phyloP scores from a whole-genome alignment of 2,329 filamentous ascomycete genomes.

The Aphanocladium album region DNA sequence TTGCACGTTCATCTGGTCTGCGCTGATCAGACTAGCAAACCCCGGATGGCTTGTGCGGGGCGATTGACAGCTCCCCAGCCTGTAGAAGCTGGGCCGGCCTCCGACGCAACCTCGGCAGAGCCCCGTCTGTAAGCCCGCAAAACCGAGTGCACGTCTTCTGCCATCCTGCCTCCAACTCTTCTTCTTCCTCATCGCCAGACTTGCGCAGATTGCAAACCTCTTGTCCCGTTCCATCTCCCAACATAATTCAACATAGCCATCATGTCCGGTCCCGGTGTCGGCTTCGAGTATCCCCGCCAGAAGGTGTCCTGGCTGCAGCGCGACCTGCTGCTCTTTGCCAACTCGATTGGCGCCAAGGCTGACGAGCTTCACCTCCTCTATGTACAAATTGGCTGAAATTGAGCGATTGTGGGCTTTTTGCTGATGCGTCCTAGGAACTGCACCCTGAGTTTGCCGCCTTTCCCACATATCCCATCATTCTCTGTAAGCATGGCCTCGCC shows the following conservation, averaged over 20 bases:
- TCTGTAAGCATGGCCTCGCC: constrained; percentile 50
- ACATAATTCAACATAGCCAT: neutral
- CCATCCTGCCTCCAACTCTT: neutral
- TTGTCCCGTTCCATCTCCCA: neutral
- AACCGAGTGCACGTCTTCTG: neutral
- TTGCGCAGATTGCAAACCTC: neutral
- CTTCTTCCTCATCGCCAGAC: neutral
- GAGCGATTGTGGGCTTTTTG: neutral
- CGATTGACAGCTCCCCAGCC: neutral
- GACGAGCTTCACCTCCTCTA: constrained; percentile 93
- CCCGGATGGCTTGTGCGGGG: neutral
- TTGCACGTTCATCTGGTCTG: neutral
- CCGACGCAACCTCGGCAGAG: constrained; percentile 12
- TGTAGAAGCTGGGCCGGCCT: neutral
- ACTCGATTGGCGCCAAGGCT: constrained; percentile 77
- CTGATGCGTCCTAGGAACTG: constrained; percentile 57
- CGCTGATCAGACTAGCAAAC: neutral
- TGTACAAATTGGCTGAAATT: constrained; percentile 43
- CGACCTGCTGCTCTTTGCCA: constrained; percentile 83
- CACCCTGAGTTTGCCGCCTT: constrained; percentile 84
- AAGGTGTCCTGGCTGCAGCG: constrained; percentile 83
- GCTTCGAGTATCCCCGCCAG: constrained; percentile 72
- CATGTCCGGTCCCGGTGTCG: constrained; percentile 52
- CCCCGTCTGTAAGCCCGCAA: constrained; percentile 8
- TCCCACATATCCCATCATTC: constrained; percentile 79